Evolutionary conservation across 768 basidiomycete genomes (phyloP).

Genomic region (Termitomyces sp.): DNA sequence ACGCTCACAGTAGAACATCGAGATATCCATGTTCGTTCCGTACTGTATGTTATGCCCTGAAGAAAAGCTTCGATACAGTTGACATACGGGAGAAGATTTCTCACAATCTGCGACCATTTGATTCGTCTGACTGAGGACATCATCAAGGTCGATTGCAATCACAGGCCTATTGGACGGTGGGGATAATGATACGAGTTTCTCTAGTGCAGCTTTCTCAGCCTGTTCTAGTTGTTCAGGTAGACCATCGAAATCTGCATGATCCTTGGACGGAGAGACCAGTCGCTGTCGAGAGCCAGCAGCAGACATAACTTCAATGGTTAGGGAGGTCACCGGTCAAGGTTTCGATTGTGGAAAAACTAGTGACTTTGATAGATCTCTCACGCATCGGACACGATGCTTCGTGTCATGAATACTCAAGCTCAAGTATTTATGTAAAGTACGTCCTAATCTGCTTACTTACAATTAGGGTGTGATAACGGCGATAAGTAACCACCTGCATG

Average conservation of each 20-base stretch:
- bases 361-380: neutral
- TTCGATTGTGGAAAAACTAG: slow-evolving; percentile 3
- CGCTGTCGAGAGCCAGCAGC: slow-evolving; percentile 20
- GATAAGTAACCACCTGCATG: too few species aligned
- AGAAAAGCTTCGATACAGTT: neutral
- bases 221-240: slow-evolving; percentile 8
- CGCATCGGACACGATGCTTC: neutral
- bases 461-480: too few species aligned
- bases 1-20: slow-evolving; percentile 56
- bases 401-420: too few species aligned
- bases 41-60: slow-evolving; percentile 64
- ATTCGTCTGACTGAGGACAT: slow-evolving; percentile 66
- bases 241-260: slow-evolving; percentile 3
- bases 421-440: too few species aligned
- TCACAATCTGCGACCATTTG: slow-evolving; percentile 48
- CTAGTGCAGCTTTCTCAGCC: slow-evolving; percentile 22
- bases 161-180: slow-evolving; percentile 28
- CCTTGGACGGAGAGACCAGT: slow-evolving; percentile 9
- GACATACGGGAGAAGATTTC: slow-evolving; percentile 10
- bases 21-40: slow-evolving; percentile 48
- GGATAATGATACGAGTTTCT: slow-evolving; percentile 13
- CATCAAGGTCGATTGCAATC: slow-evolving; percentile 64
- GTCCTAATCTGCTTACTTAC: too few species aligned
- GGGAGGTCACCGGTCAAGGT: neutral
- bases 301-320: slow-evolving; percentile 18